Evolutionary conservation across 2,329 filamentous ascomycete species (phyloP).

Genomic region (Cladophialophora yegresii): DNA sequence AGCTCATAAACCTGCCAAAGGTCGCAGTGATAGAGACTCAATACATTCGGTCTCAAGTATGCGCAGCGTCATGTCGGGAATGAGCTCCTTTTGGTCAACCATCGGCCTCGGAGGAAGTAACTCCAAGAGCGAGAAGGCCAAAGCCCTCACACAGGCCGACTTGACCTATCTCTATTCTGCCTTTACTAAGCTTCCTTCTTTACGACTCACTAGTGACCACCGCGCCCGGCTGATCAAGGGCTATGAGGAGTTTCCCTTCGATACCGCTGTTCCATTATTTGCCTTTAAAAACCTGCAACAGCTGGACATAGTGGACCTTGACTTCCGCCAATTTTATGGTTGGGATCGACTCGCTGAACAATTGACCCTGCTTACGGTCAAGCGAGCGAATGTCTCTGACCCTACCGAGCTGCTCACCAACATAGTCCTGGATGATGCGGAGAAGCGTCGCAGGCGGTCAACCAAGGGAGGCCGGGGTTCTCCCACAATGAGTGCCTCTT

Average conservation of each 20-base stretch:
- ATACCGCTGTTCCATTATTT: constrained; percentile 93
- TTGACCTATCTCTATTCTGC: constrained; percentile 96
- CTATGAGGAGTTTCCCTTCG: constrained; percentile 97
- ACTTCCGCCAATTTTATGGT: constrained; percentile 95
- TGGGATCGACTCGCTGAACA: constrained; percentile 95
- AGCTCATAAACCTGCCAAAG: constrained; percentile 71
- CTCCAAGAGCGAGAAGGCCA: constrained; percentile 85
- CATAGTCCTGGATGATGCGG: constrained; percentile 94
- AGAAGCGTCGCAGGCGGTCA: constrained; percentile 82
- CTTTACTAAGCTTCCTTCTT: constrained; percentile 95
- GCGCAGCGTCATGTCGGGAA: constrained; percentile 93
- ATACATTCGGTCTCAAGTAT: constrained; percentile 96
- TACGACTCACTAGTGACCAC: constrained; percentile 88
- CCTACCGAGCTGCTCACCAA: constrained; percentile 86
- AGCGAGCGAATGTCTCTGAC: constrained; percentile 83
- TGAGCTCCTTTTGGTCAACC: constrained; percentile 89
- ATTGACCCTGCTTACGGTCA: constrained; percentile 82
- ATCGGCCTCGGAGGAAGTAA: constrained; percentile 77
- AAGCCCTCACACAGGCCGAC: constrained; percentile 79
- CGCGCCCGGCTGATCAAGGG: constrained; percentile 85
- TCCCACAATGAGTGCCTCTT: constrained; percentile 68
- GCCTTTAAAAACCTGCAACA: constrained; percentile 96
- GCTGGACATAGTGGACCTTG: constrained; percentile 90
- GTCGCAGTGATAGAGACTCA: constrained; percentile 81
- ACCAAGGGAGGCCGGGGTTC: constrained; percentile 71